Base-by-base conservation (phyloP, 2,329 filamentous ascomycete species). In the Acrocalymma vagum region DNA sequence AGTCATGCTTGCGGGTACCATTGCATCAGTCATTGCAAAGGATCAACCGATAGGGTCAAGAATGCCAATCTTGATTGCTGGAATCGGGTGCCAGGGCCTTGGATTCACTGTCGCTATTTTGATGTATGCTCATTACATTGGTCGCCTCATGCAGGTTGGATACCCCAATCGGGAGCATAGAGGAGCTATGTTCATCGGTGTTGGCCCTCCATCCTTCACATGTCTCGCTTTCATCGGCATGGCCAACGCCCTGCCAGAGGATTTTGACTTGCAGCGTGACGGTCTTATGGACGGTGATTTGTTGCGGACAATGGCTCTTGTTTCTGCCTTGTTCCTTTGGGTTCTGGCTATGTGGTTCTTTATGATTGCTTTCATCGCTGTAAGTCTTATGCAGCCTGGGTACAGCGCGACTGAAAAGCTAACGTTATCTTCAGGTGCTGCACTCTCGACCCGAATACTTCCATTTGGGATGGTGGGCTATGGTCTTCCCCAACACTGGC, bases 101-200 rank as follows among this genome's bases (percentile, higher is more conserved):
- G 87, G 87, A 3, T 80, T 88, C 43, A 79, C 80, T 9, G 78
- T 90, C n/a, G 80, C 84, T 3, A 76, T 85, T 37, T 78, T 88
- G 69, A 88, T 90, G 84, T 88, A 88, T 59, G 76, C 85, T 0
- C 81, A 86, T 62, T 88, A 87, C 75, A 80, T 89, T 40, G 84
- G 83, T 27, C 79, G 87, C 5, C 74, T 90, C n/a, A 86, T 90
- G 82, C 78, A 83, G 51, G 75, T 77, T 1, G 81, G 86, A 1
- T 76, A 88, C 11, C 86, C 86, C 0, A 68, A 74, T 50, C 75
- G 80, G 6, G 83, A 87, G 56, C 83, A 86, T 46, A 75, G 86
- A 34, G 83, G 86, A 0, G 86, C 82, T 1, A 80, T 90, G 62
- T 90, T 88, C 72, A 88, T 90, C 73, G 85, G 84, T 45, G 86